Percentiles rank a stretch among this genome's conserved stretches.
These are phyloP conservation scores for Quercus phellos DNA, from an alignment of 331 rosid species.

Conservation along the genomic window DNA sequence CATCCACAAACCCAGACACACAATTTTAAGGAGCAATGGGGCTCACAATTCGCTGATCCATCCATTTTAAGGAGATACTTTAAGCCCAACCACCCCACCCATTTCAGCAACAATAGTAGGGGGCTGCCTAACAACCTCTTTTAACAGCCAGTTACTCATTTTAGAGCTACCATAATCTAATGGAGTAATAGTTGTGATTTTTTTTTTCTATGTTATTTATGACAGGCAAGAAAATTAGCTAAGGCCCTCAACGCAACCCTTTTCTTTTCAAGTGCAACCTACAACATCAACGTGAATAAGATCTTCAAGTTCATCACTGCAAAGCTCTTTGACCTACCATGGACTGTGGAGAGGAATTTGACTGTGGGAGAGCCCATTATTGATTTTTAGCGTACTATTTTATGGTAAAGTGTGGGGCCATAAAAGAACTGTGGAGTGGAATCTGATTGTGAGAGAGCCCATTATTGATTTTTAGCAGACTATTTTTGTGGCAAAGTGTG, in stretches of 20 bases:
- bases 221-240: constrained; percentile 86
- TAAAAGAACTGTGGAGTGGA: constrained; percentile 51
- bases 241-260: constrained; percentile 80
- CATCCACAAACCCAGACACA: not conserved
- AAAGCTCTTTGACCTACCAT: constrained; percentile 82
- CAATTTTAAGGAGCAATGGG: not conserved
- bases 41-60: not conserved
- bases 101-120: too few species aligned
- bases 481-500: too few species aligned
- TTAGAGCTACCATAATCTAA: not conserved
- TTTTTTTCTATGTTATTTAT: constrained; percentile 1
- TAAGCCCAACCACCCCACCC: not conserved
- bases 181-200: not conserved
- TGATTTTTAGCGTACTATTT: constrained; percentile 47
- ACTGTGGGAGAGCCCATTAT: constrained; percentile 90
- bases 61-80: not conserved
- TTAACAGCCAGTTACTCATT: not conserved
- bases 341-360: constrained; percentile 88
- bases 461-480: constrained; percentile 69
- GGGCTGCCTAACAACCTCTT: not conserved
- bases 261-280: constrained; percentile 88
- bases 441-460: constrained; percentile 83
- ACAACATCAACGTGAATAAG: constrained; percentile 93
- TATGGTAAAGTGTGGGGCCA: too few species aligned
- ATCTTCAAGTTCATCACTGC: constrained; percentile 96